These are phyloP conservation scores for Phytophthora constricta DNA, from an alignment of 352 stramenopile genomes.

Conservation along the genomic window DNA sequence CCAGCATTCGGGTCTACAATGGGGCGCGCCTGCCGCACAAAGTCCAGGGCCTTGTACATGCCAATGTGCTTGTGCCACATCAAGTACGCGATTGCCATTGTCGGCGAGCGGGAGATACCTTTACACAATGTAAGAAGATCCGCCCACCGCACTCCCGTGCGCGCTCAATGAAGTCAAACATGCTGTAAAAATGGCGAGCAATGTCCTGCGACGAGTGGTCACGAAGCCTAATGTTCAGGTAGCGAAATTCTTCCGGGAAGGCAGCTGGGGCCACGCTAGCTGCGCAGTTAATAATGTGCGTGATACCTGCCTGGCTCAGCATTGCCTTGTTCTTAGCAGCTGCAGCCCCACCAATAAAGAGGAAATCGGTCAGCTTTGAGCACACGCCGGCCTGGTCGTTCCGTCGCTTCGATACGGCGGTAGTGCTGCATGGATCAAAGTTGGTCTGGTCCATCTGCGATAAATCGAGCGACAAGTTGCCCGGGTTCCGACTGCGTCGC, in stretches of 20 bases:
- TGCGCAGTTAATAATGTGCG: slow-evolving; percentile 91
- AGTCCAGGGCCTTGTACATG: slow-evolving; percentile 83
- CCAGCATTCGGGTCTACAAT: slow-evolving; percentile 87
- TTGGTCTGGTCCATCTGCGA: slow-evolving; percentile 69
- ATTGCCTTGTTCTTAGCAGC: slow-evolving; percentile 84
- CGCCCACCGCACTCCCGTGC: slow-evolving; percentile 70
- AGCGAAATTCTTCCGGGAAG: slow-evolving; percentile 83
- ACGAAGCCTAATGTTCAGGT: slow-evolving; percentile 88
- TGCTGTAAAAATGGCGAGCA: slow-evolving; percentile 84
- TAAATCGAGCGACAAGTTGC: slow-evolving; percentile 83
- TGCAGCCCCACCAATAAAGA: slow-evolving; percentile 86
- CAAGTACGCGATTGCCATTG: slow-evolving; percentile 89
- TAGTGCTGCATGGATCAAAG: slow-evolving; percentile 31
- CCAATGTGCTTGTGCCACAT: slow-evolving; percentile 89
- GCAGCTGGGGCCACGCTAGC: slow-evolving; percentile 76
- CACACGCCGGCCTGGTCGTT: slow-evolving; percentile 75
- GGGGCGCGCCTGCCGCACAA: slow-evolving; percentile 74
- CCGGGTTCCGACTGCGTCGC: slow-evolving; percentile 75
- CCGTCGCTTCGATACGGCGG: slow-evolving; percentile 33
- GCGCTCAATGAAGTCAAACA: slow-evolving; percentile 90
- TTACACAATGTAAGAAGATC: slow-evolving; percentile 91
- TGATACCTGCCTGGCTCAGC: slow-evolving; percentile 77
- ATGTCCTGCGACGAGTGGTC: slow-evolving; percentile 91
- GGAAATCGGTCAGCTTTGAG: slow-evolving; percentile 84
- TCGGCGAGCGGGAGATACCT: slow-evolving; percentile 87